phyloP scores from a whole-genome alignment of 169 alveolate species.

The Plasmodium gonderi region DNA sequence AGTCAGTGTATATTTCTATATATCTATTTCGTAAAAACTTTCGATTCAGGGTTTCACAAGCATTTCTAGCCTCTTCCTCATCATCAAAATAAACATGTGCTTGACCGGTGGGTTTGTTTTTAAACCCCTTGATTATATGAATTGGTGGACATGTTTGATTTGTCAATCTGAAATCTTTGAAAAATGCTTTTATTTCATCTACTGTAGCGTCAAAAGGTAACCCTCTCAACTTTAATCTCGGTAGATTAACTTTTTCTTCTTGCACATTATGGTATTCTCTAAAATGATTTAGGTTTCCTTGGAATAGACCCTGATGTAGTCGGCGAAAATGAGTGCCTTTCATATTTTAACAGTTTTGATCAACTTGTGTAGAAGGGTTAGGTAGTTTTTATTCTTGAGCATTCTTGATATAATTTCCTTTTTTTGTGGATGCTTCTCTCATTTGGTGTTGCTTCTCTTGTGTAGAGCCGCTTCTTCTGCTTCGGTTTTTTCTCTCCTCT shows the following conservation, averaged over 20 bases:
- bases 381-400: neutral
- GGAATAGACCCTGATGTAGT: neutral
- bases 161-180: constrained; percentile 35
- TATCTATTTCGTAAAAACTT: constrained; percentile 50
- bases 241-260: constrained; percentile 48
- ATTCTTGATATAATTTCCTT: neutral
- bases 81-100: constrained; percentile 72
- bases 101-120: constrained; percentile 66
- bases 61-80: constrained; percentile 71
- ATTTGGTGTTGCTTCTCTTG: too few species aligned
- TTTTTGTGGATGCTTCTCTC: neutral
- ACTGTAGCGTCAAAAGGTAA: constrained; percentile 56
- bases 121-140: constrained; percentile 52
- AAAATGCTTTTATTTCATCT: constrained; percentile 68
- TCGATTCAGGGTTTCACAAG: constrained; percentile 49
- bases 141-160: constrained; percentile 26
- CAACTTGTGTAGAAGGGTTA: neutral
- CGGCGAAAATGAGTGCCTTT: neutral
- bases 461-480: too few species aligned
- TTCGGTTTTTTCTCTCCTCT: too few species aligned
- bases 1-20: constrained; percentile 66
- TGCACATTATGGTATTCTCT: constrained; percentile 32
- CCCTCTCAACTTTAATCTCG: constrained; percentile 61
- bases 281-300: neutral
- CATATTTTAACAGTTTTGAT: neutral